A percentile compares a stretch with the other conserved stretches of the same genome.
Evolutionary conservation across 2,329 filamentous ascomycete species (phyloP).

Genomic region (Aspergillus ustus): DNA sequence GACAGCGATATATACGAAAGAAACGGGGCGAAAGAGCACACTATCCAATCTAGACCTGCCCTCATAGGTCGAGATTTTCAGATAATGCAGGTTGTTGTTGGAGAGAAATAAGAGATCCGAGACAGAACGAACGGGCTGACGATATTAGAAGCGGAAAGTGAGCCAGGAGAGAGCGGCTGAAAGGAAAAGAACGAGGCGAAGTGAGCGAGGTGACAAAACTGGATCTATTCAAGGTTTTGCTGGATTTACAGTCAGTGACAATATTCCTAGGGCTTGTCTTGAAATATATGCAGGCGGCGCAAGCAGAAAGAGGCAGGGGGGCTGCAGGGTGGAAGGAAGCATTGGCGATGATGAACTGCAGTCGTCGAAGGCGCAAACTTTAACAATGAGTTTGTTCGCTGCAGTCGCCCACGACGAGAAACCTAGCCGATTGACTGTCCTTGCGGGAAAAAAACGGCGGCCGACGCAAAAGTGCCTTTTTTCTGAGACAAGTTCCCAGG

Average conservation of each 20-base stretch:
- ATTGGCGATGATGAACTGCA: constrained; percentile 22
- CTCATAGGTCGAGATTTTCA: constrained; percentile 32
- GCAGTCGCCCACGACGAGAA: constrained; percentile 28
- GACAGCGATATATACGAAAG: constrained; percentile 13
- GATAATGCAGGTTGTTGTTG: constrained; percentile 10
- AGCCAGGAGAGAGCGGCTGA: constrained; percentile 14
- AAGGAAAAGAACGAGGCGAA: constrained; percentile 20
- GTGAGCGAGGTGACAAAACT: constrained; percentile 12
- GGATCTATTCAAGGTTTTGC: constrained; percentile 15
- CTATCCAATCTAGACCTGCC: constrained; percentile 25
- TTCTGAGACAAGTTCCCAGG: constrained; percentile 22
- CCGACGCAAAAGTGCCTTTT: constrained; percentile 18
- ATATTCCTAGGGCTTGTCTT: constrained; percentile 10
- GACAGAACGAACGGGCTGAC: constrained; percentile 21
- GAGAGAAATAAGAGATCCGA: constrained; percentile 1
- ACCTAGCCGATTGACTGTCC: constrained; percentile 8
- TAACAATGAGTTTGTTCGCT: constrained; percentile 41
- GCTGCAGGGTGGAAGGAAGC: constrained; percentile 22
- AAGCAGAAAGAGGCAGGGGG: constrained; percentile 19
- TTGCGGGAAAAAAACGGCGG: constrained; percentile 12
- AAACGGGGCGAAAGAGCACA: constrained; percentile 12
- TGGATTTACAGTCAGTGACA: constrained; percentile 20
- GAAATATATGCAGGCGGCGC: constrained; percentile 22
- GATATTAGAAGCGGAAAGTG: constrained; percentile 11
- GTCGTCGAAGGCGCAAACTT: constrained; percentile 22